Base-by-base conservation (phyloP, 192 early-diverging fungal species). In the Entophlyctis luteolus region DNA sequence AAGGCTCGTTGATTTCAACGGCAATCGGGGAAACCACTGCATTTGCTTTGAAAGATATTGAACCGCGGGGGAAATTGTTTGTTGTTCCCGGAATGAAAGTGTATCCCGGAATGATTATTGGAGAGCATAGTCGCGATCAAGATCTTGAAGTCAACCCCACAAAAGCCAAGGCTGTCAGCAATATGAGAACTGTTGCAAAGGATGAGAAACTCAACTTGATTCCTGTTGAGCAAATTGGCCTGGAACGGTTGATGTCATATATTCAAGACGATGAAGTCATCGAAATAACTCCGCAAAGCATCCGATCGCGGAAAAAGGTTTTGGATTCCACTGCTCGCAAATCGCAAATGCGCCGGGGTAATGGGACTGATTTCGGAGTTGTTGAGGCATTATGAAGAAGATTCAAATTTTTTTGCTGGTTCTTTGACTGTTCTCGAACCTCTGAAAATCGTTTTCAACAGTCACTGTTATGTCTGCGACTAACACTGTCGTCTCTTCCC, bases 71-170 rank as follows among this genome's bases (percentile, higher is more conserved):
- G 22, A 87, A 87, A 58, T 78, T 93, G 48, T 93, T 93, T 75
- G 77, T 93, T 32, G 72, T 73, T 42, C 86, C 87, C 46, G 85
- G 88, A 42, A 84, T 85, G 50, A 87, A 88, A 53, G 86, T 89
- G 6, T 93, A 93, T 62, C 84, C 87, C 22, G 91, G 91, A 36
- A 93, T 93, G 91, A 84, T 93, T 70, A 88, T 93, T 36, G 91
- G 91, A 36, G 91, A 93, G 77, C 84, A 89, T 36, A 87, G 77
- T 63, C 83, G 88, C 62, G 83, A 91, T 22, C 80, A 80, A 34
- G 91, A 93, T 66, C 65, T 93, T 50, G 90, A 91, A 48, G 91
- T 93, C 48, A 93, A 93, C 76, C 91, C 91, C 0, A 86, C 86
- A 23, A 88, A 89, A 71, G 83, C 86, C 32, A 93, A 93, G 79